Evolutionary conservation across 108 stramenopile species (phyloP), one percentile per base, ranked within the genome.

Genomic region (Aurantiochytrium sp.): DNA sequence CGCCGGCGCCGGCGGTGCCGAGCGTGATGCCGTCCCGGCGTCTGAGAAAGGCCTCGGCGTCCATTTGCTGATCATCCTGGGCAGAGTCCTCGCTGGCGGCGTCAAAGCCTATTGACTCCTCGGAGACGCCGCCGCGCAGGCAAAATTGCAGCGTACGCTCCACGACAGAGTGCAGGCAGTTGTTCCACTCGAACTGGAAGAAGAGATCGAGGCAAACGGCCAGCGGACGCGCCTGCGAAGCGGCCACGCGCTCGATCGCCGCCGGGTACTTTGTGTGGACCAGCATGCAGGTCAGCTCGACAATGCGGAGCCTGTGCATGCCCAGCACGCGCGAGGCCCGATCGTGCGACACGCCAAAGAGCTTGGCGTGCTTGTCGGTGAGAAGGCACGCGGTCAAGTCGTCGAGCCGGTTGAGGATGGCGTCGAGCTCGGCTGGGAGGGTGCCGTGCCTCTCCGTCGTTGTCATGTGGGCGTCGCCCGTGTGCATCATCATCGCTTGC

Each of bases 111-210:
- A 81, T 81, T 48, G 73, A 81, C 24, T 81, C 73, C 30, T 81
- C 73, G 24, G 73, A 81, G 21, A 81, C 73, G 0, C 73, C 73
- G 45, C 73, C 73, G 17, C 39, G 73, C 21, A 81, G 73, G 45
- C 39, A 48, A 24, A 81, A 81, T 42, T 81, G 73, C 73, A 81
- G 24, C 21, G 73, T 81, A 1, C 73, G 73, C 73, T 81, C 73
- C 30, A 81, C 39, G 6, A 81, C 39, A 6, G 73, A 81, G 45
- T 81, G 73, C 73, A 81, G 73, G 24, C 73, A 81, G 45, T 81
- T 81, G 73, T 81, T 81, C 73, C 73, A 81, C 24, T 81, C 73
- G 32, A 81, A 81, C 42, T 81, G 39, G 73, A 81, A 81, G 32
- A 81, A 81, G 1, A 81, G 39, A 24, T 81, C 73, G 27, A 81